Evolutionary conservation across 164 flowering plant genomes (phyloP), one percentile per base, ranked within the genome.

Genomic region (Warburgia ugandensis): DNA sequence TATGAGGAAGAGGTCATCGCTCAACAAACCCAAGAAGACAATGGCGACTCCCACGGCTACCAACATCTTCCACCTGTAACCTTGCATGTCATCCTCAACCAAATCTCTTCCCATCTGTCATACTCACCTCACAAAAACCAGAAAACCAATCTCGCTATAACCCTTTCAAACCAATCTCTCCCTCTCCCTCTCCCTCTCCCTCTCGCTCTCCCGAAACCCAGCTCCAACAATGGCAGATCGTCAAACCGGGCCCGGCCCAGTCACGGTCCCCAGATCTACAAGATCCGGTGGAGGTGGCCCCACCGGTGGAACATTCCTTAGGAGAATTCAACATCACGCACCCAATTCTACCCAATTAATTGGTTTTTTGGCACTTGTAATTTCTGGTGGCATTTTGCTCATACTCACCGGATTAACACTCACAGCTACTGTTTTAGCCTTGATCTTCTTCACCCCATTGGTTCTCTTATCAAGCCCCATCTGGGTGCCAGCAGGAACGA

Each of bases 401-500:
- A 52, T 73, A 59, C 77, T 89, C 59, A 56, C 84, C 41, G 97
- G 92, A 31, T 28, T 78, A 10, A 84, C 94, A 9, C 54, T 83
- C 53, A 77, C 97, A 28, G 71, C 65, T 17, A 40, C 67, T 1
- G 74, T 76, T 6, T 42, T 86, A n/a, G 84, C 69, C 14, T 47
- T 83, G 32, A 68, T 89, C 62, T 58, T 83, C 59, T 73, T 86
- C 62, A 43, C 76, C 6, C 97, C 95, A 0, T 13, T 89, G 50
- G 57, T 83, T 20, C 23, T 89, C 45, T 7, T 86, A n/a, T 58
- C 81, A 0, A 81, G 87, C 73, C 97, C 97, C 43, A 65, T 89
- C 7, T 89, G 95, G 97, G 56, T 88, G 27, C 94, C 97, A 0
- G 46, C 63, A 11, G 86, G 65, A 6, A 29, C 72, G n/a, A 14